A percentile compares a stretch with the other conserved stretches of the same genome.
These are phyloP conservation scores for Microascus cirrosus DNA, from an alignment of 2,329 filamentous ascomycete genomes.

Conservation along the genomic window DNA sequence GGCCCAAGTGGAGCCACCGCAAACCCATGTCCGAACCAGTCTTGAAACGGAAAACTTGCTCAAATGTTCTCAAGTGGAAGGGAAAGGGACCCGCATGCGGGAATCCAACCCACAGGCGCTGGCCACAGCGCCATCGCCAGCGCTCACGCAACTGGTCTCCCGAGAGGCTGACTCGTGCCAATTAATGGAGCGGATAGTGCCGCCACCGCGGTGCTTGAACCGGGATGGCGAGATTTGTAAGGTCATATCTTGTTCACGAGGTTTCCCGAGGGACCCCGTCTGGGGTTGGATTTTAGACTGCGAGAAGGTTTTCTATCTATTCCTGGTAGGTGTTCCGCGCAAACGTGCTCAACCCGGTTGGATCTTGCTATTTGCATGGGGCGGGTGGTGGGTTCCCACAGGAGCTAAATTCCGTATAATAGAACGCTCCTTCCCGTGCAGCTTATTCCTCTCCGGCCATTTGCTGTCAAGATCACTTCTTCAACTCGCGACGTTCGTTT, in stretches of 20 bases:
- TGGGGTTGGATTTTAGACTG: background rate
- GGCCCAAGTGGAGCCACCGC: too few relatives aligned
- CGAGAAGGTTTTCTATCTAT: background rate
- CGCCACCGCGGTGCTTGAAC: background rate
- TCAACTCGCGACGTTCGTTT: background rate
- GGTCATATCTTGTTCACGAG: background rate
- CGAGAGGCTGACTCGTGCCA: too few relatives aligned
- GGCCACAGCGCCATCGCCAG: background rate
- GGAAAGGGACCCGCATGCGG: background rate
- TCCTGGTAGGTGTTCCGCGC: background rate
- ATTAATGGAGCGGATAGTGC: too few relatives aligned
- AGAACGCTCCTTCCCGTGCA: background rate
- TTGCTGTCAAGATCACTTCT: background rate
- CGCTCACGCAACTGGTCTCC: too few relatives aligned
- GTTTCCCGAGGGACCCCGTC: background rate
- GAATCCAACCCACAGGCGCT: background rate
- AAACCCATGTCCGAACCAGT: background rate
- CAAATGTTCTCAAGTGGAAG: slow-evolving; percentile 10
- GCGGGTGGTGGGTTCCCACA: background rate
- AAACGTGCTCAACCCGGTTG: background rate
- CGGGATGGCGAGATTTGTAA: background rate
- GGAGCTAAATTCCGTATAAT: background rate
- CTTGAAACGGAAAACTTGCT: slow-evolving; percentile 11
- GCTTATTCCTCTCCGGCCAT: background rate
- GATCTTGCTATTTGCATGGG: background rate